A percentile compares a stretch with the other conserved stretches of the same genome.
Evolutionary conservation across 768 basidiomycete species (phyloP).

Genomic region (Boletus eberwhitei): DNA sequence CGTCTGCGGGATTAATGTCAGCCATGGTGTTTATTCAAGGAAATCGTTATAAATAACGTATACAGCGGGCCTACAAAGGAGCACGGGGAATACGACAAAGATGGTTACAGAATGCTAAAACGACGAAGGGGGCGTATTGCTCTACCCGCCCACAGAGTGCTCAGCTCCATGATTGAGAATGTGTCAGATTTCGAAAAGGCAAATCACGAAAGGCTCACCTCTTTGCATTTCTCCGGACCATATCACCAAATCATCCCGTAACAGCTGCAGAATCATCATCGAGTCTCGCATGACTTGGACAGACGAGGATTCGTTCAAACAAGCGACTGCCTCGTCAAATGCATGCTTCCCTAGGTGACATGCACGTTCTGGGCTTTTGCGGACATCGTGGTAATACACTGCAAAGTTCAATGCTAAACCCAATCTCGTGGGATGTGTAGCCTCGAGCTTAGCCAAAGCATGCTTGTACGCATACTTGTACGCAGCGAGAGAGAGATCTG

Average conservation of each 20-base stretch:
- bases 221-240: slow-evolving; percentile 77
- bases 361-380: slow-evolving; percentile 79
- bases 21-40: background rate
- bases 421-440: slow-evolving; percentile 82
- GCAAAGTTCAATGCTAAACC: slow-evolving; percentile 90
- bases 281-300: slow-evolving; percentile 60
- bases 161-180: slow-evolving; percentile 20
- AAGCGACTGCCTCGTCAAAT: slow-evolving; percentile 83
- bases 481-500: slow-evolving; percentile 74
- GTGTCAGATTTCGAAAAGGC: slow-evolving; percentile 11
- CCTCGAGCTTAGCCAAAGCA: slow-evolving; percentile 66
- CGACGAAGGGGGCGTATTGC: background rate
- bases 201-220: slow-evolving; percentile 24
- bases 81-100: background rate
- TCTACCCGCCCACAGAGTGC: slow-evolving; percentile 18
- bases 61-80: slow-evolving; percentile 1
- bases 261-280: slow-evolving; percentile 76
- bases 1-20: background rate
- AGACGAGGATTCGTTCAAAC: slow-evolving; percentile 46
- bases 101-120: slow-evolving; percentile 1
- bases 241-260: slow-evolving; percentile 81
- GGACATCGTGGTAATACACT: slow-evolving; percentile 90
- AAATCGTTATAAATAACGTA: slow-evolving; percentile 12
- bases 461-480: slow-evolving; percentile 87
- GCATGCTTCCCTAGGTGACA: slow-evolving; percentile 90